Evolutionary conservation across 2,329 filamentous ascomycete genomes (phyloP).

Genomic region (Verticillium zaregamsianum): DNA sequence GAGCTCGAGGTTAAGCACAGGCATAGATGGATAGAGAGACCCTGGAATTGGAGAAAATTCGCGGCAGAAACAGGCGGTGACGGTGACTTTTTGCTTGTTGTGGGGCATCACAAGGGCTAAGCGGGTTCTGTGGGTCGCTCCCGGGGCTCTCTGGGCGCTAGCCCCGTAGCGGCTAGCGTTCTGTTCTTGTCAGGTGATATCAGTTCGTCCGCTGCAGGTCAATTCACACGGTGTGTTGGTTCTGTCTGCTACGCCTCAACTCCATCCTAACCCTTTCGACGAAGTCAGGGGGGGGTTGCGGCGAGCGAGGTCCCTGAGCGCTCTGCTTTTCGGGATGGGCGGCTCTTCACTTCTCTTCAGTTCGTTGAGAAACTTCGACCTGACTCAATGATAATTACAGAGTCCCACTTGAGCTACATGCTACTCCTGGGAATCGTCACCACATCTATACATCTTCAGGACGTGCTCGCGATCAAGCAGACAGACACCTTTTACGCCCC

Average conservation of each 20-base stretch:
- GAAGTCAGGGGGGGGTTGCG: too few species aligned
- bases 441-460: neutral
- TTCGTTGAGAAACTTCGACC: too few species aligned
- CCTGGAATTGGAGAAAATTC: neutral
- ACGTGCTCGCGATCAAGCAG: neutral
- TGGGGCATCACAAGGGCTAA: neutral
- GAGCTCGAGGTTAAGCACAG: neutral
- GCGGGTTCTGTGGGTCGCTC: neutral
- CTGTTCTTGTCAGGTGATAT: neutral
- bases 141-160: neutral
- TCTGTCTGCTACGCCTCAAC: neutral
- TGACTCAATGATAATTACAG: too few species aligned
- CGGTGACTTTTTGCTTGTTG: neutral
- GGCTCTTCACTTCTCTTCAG: too few species aligned
- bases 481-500: neutral
- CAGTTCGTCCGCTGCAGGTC: neutral
- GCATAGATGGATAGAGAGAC: neutral
- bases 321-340: too few species aligned
- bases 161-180: neutral
- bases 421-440: too few species aligned
- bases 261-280: neutral
- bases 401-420: too few species aligned
- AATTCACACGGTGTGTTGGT: neutral
- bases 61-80: slow-evolving; percentile 1
- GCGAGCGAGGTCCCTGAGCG: too few species aligned